Conservation (phyloP, 2,329 filamentous ascomycete species). For the Thielaviopsis musarum region DNA sequence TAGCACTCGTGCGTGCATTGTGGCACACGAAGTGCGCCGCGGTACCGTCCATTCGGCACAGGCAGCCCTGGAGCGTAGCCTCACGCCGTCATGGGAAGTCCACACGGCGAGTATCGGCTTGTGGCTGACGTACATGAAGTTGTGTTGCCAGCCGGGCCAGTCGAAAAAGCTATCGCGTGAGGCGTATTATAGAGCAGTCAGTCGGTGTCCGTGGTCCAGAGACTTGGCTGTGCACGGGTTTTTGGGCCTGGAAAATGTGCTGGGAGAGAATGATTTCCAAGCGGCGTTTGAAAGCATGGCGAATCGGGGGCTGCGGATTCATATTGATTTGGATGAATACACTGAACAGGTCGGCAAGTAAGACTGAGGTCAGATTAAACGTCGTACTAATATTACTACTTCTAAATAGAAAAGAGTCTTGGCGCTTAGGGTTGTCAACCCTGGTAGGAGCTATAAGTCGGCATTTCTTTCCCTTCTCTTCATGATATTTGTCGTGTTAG, state of each 20-base stretch:
- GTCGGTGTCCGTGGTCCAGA: slow-evolving; percentile 33
- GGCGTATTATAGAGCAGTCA: slow-evolving; percentile 30
- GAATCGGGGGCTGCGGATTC: slow-evolving; percentile 32
- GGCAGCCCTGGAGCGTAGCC: slow-evolving; percentile 35
- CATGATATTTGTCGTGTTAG: background rate
- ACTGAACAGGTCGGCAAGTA: background rate
- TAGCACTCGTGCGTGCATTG: slow-evolving; percentile 30
- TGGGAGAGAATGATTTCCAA: slow-evolving; percentile 32
- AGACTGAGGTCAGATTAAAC: background rate
- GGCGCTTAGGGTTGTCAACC: background rate
- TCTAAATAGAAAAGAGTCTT: background rate
- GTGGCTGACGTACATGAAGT: slow-evolving; percentile 34
- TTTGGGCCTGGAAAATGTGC: slow-evolving; percentile 23
- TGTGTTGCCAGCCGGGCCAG: slow-evolving; percentile 25
- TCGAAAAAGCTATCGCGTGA: slow-evolving; percentile 27
- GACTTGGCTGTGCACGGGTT: slow-evolving; percentile 35
- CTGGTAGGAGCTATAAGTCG: background rate
- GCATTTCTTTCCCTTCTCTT: background rate
- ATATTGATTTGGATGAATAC: slow-evolving; percentile 34
- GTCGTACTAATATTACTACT: background rate
- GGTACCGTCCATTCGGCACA: slow-evolving; percentile 33
- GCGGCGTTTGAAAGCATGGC: slow-evolving; percentile 31
- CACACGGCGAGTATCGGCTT: slow-evolving; percentile 22
- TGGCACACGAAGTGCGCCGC: slow-evolving; percentile 31
- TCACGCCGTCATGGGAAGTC: slow-evolving; percentile 25